Evolutionary conservation across 371 early-diverging fungal genomes (phyloP), one percentile per base, ranked within the genome.

Genomic region (Mucor ambiguus): DNA sequence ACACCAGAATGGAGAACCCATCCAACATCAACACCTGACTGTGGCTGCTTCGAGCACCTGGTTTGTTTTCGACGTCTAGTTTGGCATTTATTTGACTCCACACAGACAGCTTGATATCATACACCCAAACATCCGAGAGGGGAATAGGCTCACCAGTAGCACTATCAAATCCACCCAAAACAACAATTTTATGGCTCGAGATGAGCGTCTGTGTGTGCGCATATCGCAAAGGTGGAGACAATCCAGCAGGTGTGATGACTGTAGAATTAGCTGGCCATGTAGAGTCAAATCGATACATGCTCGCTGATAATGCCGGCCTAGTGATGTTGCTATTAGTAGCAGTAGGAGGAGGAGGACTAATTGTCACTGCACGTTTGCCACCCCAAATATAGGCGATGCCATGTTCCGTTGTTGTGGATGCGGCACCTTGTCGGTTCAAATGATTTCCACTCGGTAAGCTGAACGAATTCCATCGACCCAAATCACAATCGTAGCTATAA

Each of bases 341-440:
- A 33, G 33, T 5, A 33, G 9, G 33, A 33, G 9, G 33, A 46
- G 55, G 64, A 14, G 63, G 24, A 18, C 52, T 18, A 7, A 41
- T 54, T 11, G 49, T 24, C 30, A 41, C 59, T 3, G 75, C 62
- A 26, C 72, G 58, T 61, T 77, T 80, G 46, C 80, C 80, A 38
- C 80, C 80, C 80, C 80, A 80, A 49, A 80, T 68, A 74, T 77
- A 75, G 56, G 78, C 71, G 22, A 70, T 58, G 20, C 80, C 80
- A 44, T 70, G 52, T n/a, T 48, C 65, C 5, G 70, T 68, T 7
- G 72, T 52, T 2, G 81, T 70, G 24, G 66, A 67, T 18, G 70
- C 78, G 33, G 81, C 76, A 28, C 76, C 78, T 61, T 78, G 76
- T 43, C 78, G 72, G 63, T 70, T 72, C 22, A 78, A 54, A 35